Evolutionary conservation across 2,329 filamentous ascomycete species (phyloP).

Genomic region (Rosellinia necatrix): DNA sequence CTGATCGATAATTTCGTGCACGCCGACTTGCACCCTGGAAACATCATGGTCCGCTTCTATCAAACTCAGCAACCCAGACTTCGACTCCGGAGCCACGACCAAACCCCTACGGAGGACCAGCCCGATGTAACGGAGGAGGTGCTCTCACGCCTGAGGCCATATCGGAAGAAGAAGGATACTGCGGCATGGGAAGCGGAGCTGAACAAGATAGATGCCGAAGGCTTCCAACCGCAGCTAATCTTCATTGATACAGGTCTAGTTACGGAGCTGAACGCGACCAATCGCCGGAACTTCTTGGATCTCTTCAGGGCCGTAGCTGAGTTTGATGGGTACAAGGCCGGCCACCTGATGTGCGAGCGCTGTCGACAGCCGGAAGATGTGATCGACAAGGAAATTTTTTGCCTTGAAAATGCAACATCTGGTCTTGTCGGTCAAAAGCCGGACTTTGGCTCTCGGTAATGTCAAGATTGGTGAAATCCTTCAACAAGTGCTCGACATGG

Average conservation of each 20-base stretch:
- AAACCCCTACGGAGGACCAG: conserved; percentile 35
- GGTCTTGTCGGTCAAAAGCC: conserved; percentile 85
- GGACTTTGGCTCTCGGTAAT: conserved; percentile 88
- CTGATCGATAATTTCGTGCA: conserved; percentile 98
- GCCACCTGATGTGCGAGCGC: conserved; percentile 92
- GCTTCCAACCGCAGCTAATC: conserved; percentile 90
- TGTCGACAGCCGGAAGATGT: conserved; percentile 92
- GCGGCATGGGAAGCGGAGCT: conserved; percentile 77
- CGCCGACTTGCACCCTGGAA: conserved; percentile 93
- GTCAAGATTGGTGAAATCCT: conserved; percentile 96
- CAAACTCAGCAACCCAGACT: conserved; percentile 75
- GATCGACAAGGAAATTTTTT: conserved; percentile 85
- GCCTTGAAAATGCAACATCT: conserved; percentile 97
- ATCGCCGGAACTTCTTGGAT: conserved; percentile 89
- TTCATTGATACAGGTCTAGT: conserved; percentile 98
- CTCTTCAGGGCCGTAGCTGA: conserved; percentile 95
- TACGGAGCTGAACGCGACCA: conserved; percentile 85
- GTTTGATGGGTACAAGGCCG: conserved; percentile 95
- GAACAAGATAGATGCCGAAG: conserved; percentile 77
- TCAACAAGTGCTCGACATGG: conserved; percentile 89
- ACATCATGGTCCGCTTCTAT: conserved; percentile 99
- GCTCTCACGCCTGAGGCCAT: conserved; percentile 76
- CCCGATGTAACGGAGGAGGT: conserved; percentile 87
- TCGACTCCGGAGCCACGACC: conserved; percentile 49
- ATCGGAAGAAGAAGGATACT: conserved; percentile 64